These are phyloP conservation scores for Phytophthora rubi DNA, from an alignment of 352 stramenopile species.

Conservation along the genomic window DNA sequence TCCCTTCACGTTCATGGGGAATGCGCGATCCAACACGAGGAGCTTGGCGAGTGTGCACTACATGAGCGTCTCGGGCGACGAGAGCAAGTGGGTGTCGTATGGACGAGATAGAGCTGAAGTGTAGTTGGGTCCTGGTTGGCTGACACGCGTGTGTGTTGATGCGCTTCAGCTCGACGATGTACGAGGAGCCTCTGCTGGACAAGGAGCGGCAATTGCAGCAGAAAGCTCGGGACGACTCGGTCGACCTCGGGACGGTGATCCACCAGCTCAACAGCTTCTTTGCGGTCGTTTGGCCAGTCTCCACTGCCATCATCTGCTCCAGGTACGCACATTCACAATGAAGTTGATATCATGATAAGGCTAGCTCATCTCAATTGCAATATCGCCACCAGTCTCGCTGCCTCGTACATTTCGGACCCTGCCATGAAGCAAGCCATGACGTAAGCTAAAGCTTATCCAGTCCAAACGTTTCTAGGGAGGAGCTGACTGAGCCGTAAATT, in stretches of 20 bases:
- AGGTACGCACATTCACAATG: slow-evolving; percentile 37
- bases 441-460: slow-evolving; percentile 31
- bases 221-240: slow-evolving; percentile 6
- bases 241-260: slow-evolving; percentile 46
- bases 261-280: slow-evolving; percentile 82
- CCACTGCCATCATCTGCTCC: slow-evolving; percentile 71
- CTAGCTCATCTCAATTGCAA: background rate
- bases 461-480: background rate
- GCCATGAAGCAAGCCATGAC: slow-evolving; percentile 61
- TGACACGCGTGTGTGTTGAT: background rate
- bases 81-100: slow-evolving; percentile 29
- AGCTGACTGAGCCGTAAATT: background rate
- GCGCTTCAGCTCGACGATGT: slow-evolving; percentile 39
- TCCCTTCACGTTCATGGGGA: slow-evolving; percentile 46
- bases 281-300: slow-evolving; percentile 76
- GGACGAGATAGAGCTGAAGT: background rate
- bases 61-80: slow-evolving; percentile 29
- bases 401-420: slow-evolving; percentile 53
- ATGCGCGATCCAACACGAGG: slow-evolving; percentile 43
- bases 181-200: slow-evolving; percentile 64
- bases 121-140: background rate
- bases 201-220: slow-evolving; percentile 36
- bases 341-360: background rate
- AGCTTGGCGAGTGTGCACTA: slow-evolving; percentile 42
- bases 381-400: slow-evolving; percentile 45